These are phyloP conservation scores for Phanerochaete carnosa DNA, from an alignment of 768 basidiomycete genomes.

Conservation along the genomic window DNA sequence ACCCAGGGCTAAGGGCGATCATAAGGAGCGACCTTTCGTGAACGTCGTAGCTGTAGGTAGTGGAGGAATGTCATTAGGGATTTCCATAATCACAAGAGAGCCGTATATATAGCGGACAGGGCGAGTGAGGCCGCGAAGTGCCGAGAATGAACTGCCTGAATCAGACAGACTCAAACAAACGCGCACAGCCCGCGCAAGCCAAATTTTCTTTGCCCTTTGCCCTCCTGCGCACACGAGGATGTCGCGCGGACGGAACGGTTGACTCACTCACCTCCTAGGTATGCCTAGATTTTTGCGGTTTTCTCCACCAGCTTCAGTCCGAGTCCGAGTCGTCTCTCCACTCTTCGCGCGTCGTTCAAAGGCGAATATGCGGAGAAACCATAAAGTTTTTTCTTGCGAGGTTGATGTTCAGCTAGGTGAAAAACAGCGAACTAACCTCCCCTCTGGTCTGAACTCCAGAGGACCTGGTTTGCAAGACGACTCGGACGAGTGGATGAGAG, in stretches of 20 bases:
- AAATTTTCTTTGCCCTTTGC: conserved; percentile 17
- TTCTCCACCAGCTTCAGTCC: conserved; percentile 16
- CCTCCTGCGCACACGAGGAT: conserved; percentile 13
- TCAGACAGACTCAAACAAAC: conserved; percentile 8
- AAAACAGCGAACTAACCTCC: conserved; percentile 2
- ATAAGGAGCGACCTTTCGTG: conserved; percentile 37
- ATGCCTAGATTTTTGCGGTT: conserved; percentile 10
- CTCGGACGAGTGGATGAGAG: conserved; percentile 13
- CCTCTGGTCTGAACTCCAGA: conserved; percentile 16
- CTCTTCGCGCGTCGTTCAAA: conserved; percentile 18
- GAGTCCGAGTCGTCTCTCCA: conserved; percentile 21
- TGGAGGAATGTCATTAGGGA: conserved; percentile 26
- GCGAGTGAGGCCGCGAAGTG: conserved; percentile 11
- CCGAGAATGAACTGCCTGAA: conserved; percentile 13
- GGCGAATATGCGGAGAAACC: conserved; percentile 26
- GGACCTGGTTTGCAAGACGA: conserved; percentile 15
- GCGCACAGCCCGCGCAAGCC: conserved; percentile 13
- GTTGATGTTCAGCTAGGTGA: neutral
- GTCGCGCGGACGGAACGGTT: conserved; percentile 1
- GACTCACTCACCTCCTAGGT: conserved; percentile 21
- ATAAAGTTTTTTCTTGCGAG: conserved; percentile 21
- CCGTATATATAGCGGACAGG: conserved; percentile 25
- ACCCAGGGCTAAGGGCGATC: conserved; percentile 81
- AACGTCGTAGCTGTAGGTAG: conserved; percentile 22
- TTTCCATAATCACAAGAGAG: conserved; percentile 20